These are phyloP conservation scores for Trifolium repens DNA, from an alignment of 306 rosid genomes.

Conservation along the genomic window DNA sequence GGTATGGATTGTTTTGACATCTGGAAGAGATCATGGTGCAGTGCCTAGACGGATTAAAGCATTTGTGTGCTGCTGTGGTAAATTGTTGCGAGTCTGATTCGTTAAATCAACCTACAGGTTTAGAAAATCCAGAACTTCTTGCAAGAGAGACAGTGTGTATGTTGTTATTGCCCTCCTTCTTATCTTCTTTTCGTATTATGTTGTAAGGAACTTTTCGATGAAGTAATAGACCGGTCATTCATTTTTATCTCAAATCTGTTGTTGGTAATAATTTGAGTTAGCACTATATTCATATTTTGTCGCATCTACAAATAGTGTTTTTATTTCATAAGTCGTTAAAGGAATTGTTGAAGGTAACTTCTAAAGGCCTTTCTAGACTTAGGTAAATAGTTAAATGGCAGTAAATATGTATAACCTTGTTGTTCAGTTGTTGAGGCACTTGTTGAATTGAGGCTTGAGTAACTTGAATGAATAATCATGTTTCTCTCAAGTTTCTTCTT, in stretches of 20 bases:
- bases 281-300: background rate
- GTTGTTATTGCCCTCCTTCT: conserved; percentile 44
- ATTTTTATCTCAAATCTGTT: background rate
- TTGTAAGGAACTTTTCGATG: conserved; percentile 24
- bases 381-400: background rate
- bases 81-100: conserved; percentile 63
- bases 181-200: conserved; percentile 31
- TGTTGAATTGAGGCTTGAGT: conserved; percentile 22
- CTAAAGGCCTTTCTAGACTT: background rate
- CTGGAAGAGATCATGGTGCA: conserved; percentile 77
- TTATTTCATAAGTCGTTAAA: background rate
- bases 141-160: conserved; percentile 92
- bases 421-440: too few relatives aligned
- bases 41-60: conserved; percentile 84
- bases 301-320: background rate
- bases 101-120: conserved; percentile 63
- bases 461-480: background rate
- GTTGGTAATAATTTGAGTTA: background rate
- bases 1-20: conserved; percentile 86
- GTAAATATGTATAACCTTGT: background rate
- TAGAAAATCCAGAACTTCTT: conserved; percentile 80
- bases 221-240: conserved; percentile 30
- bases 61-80: conserved; percentile 59
- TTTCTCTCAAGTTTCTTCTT: conserved; percentile 35
- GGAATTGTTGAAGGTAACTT: background rate